Evolutionary conservation across 768 basidiomycete genomes (phyloP).

Genomic region (Lactarius quietus): DNA sequence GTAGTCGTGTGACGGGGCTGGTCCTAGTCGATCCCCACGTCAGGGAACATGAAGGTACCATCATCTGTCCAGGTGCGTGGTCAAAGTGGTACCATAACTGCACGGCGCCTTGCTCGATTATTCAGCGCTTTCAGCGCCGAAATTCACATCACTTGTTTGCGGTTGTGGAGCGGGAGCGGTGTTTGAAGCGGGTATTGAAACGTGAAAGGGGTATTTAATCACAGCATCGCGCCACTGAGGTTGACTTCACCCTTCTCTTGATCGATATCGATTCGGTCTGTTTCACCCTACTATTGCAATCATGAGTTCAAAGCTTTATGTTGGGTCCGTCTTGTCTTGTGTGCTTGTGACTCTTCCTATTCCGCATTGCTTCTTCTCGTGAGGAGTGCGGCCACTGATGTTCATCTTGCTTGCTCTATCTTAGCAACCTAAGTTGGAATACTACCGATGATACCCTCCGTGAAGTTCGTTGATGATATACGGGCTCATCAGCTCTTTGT

Average conservation of each 20-base stretch:
- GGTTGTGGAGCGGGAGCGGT: constrained; percentile 23
- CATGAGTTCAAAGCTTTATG: constrained; percentile 84
- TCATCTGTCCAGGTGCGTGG: no score
- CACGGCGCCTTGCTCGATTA: neutral
- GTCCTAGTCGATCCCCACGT: neutral
- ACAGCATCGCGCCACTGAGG: constrained; percentile 3
- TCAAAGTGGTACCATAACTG: no score
- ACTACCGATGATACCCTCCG: constrained; percentile 90
- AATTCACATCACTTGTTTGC: neutral
- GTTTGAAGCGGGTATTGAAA: constrained; percentile 51
- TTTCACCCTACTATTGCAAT: constrained; percentile 22
- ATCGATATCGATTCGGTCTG: constrained; percentile 25
- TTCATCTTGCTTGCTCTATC: constrained; percentile 37
- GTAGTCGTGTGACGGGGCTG: neutral
- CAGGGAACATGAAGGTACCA: neutral
- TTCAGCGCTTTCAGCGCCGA: neutral
- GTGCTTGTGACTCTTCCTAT: constrained; percentile 44
- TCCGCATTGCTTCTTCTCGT: constrained; percentile 40
- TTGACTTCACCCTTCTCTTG: constrained; percentile 27
- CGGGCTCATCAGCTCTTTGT: constrained; percentile 29
- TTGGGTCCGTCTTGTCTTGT: constrained; percentile 89
- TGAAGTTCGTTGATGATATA: constrained; percentile 67
- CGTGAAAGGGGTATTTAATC: constrained; percentile 40
- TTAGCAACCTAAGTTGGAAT: constrained; percentile 92
- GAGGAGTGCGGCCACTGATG: constrained; percentile 44